Evolutionary conservation across 2,329 filamentous ascomycete genomes (phyloP).

Genomic region (Trichophyton equinum): DNA sequence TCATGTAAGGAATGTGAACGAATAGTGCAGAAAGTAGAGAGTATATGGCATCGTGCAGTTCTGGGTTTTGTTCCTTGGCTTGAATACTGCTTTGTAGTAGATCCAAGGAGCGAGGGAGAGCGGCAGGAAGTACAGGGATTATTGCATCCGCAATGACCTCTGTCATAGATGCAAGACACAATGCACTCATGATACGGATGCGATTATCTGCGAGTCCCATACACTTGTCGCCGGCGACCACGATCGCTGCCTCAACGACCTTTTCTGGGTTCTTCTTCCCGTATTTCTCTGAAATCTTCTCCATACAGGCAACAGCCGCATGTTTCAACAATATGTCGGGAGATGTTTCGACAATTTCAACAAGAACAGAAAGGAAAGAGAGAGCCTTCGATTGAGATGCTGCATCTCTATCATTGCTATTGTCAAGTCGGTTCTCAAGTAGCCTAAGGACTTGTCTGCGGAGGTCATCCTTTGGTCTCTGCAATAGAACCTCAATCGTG

Average conservation of each 20-base stretch:
- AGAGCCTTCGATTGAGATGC: slow-evolving; percentile 59
- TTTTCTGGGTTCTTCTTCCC: slow-evolving; percentile 78
- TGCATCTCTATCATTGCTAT: slow-evolving; percentile 56
- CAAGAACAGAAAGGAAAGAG: slow-evolving; percentile 66
- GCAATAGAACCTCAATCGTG: slow-evolving; percentile 69
- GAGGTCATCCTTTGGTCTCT: slow-evolving; percentile 60
- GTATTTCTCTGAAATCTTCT: slow-evolving; percentile 88
- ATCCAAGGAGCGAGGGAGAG: slow-evolving; percentile 57
- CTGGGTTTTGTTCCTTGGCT: slow-evolving; percentile 41
- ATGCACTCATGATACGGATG: slow-evolving; percentile 68
- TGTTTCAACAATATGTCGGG: slow-evolving; percentile 65
- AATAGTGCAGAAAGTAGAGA: slow-evolving; percentile 67
- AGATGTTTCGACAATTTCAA: slow-evolving; percentile 60
- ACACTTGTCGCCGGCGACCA: slow-evolving; percentile 63
- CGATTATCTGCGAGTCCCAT: slow-evolving; percentile 60
- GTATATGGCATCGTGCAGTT: slow-evolving; percentile 71
- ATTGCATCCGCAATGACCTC: slow-evolving; percentile 79
- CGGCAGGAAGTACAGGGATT: slow-evolving; percentile 65
- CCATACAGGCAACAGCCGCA: slow-evolving; percentile 76
- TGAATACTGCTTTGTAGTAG: slow-evolving; percentile 56
- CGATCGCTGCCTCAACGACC: slow-evolving; percentile 61
- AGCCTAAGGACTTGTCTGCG: slow-evolving; percentile 70
- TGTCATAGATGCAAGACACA: slow-evolving; percentile 79
- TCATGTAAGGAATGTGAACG: slow-evolving; percentile 78
- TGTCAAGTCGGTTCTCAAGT: slow-evolving; percentile 65